Conservation (phyloP, 495 filamentous ascomycete species). For the Podospora appendiculata region DNA sequence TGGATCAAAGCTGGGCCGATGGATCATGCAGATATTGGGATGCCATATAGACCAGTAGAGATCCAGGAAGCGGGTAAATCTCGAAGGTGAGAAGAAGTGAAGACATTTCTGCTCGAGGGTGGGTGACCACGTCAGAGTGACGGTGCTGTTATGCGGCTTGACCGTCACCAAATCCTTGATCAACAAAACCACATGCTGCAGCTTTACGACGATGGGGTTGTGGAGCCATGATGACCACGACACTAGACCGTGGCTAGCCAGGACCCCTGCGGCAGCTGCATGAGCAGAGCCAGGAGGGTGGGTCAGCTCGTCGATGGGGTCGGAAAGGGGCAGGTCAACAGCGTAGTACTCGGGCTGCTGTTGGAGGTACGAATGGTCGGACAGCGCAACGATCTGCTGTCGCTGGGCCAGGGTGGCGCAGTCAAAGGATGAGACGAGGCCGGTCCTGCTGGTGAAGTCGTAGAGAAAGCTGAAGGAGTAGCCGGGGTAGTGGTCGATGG, state of each 20-base stretch:
- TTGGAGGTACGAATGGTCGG: constrained; percentile 11
- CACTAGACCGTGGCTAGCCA: no score
- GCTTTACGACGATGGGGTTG: constrained; percentile 16
- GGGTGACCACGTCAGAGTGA: constrained; percentile 17
- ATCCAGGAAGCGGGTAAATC: constrained; percentile 22
- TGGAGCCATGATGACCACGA: constrained; percentile 14
- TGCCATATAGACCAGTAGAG: constrained; percentile 26
- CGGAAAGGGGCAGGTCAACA: not conserved
- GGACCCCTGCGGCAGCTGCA: not conserved
- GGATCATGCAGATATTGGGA: constrained; percentile 20
- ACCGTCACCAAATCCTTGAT: constrained; percentile 16
- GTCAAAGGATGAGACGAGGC: constrained; percentile 23
- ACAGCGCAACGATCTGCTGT: constrained; percentile 15
- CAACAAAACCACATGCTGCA: constrained; percentile 18
- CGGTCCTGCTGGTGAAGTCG: constrained; percentile 23
- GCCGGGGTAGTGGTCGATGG: constrained; percentile 7
- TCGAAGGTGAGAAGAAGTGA: constrained; percentile 18
- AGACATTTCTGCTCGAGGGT: constrained; percentile 19
- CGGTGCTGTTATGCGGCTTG: constrained; percentile 17
- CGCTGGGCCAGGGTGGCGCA: constrained; percentile 19
- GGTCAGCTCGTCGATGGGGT: not conserved
- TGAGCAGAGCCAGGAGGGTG: not conserved
- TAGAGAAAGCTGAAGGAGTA: constrained; percentile 20
- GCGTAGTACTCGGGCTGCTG: constrained; percentile 5
- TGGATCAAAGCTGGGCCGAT: constrained; percentile 20